phyloP scores from a whole-genome alignment of 2,329 filamentous ascomycete species.

The Colletotrichum lindemuthianum region DNA sequence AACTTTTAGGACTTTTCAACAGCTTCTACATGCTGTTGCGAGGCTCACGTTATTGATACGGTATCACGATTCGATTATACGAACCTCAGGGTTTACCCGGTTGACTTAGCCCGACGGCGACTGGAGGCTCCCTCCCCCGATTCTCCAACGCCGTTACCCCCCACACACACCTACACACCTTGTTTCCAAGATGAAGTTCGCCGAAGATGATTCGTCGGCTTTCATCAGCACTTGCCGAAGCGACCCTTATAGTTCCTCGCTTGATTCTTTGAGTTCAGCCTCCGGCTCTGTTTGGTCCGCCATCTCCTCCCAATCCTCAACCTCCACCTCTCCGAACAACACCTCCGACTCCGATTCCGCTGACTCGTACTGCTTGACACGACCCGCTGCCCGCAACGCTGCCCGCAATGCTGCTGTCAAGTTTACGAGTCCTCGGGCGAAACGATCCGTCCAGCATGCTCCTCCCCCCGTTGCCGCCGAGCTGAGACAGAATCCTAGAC shows the following conservation, averaged over 20 bases:
- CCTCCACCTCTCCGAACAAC: conserved; percentile 73
- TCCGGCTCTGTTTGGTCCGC: conserved; percentile 83
- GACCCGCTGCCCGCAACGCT: conserved; percentile 46
- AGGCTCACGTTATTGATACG: conserved; percentile 50
- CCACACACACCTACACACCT: not conserved
- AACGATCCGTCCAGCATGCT: conserved; percentile 38
- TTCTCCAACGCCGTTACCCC: conserved; percentile 27
- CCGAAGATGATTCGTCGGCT: conserved; percentile 63
- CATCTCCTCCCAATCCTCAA: conserved; percentile 74
- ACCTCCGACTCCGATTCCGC: conserved; percentile 65
- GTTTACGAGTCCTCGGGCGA: conserved; percentile 45
- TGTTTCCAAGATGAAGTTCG: conserved; percentile 66
- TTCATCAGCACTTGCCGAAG: conserved; percentile 60
- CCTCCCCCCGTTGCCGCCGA: conserved; percentile 63
- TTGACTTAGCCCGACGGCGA: conserved; percentile 47
- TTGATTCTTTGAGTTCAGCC: conserved; percentile 80
- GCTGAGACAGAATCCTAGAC: conserved; percentile 72
- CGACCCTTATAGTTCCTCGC: conserved; percentile 73
- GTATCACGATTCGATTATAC: conserved; percentile 44
- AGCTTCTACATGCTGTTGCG: conserved; percentile 50
- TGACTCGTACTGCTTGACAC: conserved; percentile 54
- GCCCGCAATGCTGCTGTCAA: conserved; percentile 43
- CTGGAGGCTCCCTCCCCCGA: conserved; percentile 44
- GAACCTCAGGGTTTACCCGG: conserved; percentile 44
- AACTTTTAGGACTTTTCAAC: conserved; percentile 49